Conservation (phyloP, 23 red algal species). For the Gracilaria gracilis region DNA sequence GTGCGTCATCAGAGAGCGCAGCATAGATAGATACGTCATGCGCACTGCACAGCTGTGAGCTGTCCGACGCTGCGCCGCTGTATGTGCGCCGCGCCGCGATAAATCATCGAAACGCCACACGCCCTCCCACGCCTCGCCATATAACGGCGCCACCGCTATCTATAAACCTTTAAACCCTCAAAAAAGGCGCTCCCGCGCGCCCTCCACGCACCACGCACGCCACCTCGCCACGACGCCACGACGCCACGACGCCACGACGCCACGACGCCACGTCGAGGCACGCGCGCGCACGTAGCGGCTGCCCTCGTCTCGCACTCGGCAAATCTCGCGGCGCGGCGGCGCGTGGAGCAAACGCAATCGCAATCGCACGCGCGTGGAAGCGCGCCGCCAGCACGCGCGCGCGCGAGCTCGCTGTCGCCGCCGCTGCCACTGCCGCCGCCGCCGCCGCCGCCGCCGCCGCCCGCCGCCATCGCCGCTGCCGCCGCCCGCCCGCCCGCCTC, state of each 20-base stretch:
- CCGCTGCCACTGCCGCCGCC: background rate
- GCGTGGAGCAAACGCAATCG: background rate
- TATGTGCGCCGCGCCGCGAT: too few relatives aligned
- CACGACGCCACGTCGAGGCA: background rate
- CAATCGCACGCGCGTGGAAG: too few relatives aligned
- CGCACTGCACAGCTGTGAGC: too few relatives aligned
- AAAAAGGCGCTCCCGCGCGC: too few relatives aligned
- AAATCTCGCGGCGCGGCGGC: background rate
- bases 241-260: too few relatives aligned
- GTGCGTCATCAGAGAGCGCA: slow-evolving; percentile 6
- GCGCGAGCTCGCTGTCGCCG: background rate
- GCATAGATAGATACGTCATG: background rate
- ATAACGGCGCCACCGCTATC: too few relatives aligned
- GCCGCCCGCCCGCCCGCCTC: background rate
- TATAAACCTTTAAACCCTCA: too few relatives aligned
- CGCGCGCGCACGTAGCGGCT: background rate
- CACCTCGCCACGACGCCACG: background rate
- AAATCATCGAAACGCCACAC: too few relatives aligned
- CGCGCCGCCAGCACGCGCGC: background rate
- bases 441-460: background rate
- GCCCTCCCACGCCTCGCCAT: too few relatives aligned
- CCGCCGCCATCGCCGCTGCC: background rate
- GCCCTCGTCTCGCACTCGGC: too few relatives aligned
- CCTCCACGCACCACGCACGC: too few relatives aligned
- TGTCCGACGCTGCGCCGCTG: too few relatives aligned